Evolutionary conservation across 257 asterid species (phyloP), one percentile per base, ranked within the genome.

Genomic region (Anisodus acutangulus): DNA sequence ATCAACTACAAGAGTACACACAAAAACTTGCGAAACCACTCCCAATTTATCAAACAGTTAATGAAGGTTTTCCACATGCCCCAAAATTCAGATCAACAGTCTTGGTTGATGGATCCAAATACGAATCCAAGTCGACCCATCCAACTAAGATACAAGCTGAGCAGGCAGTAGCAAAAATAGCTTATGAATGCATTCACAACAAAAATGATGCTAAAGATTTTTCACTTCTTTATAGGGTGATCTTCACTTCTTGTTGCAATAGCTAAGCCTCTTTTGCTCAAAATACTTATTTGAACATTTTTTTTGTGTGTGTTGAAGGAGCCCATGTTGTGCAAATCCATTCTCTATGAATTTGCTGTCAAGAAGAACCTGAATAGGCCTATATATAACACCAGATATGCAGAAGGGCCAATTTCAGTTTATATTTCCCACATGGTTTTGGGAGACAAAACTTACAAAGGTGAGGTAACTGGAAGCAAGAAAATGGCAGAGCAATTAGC

Each of bases 401-500:
- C 79, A 58, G 82, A 59, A 59, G 83, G 69, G 55, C 10, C 85
- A 74, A 57, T 81, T 57, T 83, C 79, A 3, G 80, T 47, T 9
- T 87, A 83, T 78, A 19, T 68, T 54, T 87, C 88, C 58, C 70
- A 70, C 6, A 26, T 85, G 53, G 68, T 31, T 12, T 71, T 87
- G 45, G 85, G 83, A 67, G 88, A 86, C 58, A 64, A 79, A 71
- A 84, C 82, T 26, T 89, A 81, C 79, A 78, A 62, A 11, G 87
- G 89, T 17, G 90, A 83, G 68, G 82, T 68, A 49, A 87, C 85
- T 39, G 57, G 63, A 53, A 89, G 89, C 85, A 87, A 85, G 84
- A 82, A 89, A 89, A 82, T 81, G 76, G 88, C 89, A 45, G 87
- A 85, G 81, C 87, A 85, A 83, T 63, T 85, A 35, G 89, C 58